phyloP scores from a whole-genome alignment of 352 stramenopile species.

The Globisporangium acanthophoron region DNA sequence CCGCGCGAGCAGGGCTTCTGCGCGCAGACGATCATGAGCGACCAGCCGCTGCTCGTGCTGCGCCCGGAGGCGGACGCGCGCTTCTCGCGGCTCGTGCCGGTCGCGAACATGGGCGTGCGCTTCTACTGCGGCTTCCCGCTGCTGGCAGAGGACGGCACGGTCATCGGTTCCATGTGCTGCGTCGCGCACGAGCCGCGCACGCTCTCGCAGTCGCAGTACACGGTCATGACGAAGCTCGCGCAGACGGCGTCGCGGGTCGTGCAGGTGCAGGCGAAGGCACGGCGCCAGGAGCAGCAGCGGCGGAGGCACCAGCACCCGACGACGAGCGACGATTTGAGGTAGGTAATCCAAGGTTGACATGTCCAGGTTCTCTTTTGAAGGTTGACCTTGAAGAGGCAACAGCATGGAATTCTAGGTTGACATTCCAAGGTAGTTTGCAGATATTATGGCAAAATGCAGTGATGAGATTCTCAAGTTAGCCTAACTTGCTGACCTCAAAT shows the following conservation, averaged over 20 bases:
- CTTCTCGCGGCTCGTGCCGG: conserved; percentile 36
- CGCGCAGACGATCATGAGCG: conserved; percentile 49
- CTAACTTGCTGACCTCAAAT: too few species aligned
- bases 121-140: conserved; percentile 80
- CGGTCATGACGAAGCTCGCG: conserved; percentile 41
- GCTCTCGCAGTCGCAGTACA: conserved; percentile 55
- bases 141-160: conserved; percentile 25
- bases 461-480: too few species aligned
- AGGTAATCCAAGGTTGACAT: too few species aligned
- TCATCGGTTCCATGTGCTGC: conserved; percentile 55
- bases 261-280: conserved; percentile 7
- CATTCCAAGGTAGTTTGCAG: too few species aligned
- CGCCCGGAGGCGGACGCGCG: conserved; percentile 56
- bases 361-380: too few species aligned
- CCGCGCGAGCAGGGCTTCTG: conserved; percentile 59
- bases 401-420: too few species aligned
- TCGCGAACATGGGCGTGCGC: conserved; percentile 30
- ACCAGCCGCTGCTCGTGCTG: conserved; percentile 53
- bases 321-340: too few species aligned
- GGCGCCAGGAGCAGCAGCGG: background rate
- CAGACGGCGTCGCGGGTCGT: conserved; percentile 48
- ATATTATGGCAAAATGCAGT: too few species aligned
- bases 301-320: background rate
- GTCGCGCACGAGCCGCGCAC: conserved; percentile 38
- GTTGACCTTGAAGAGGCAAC: too few species aligned